Evolutionary conservation across 495 filamentous ascomycete species (phyloP).

Genomic region (Penicillium dipodomyicola): DNA sequence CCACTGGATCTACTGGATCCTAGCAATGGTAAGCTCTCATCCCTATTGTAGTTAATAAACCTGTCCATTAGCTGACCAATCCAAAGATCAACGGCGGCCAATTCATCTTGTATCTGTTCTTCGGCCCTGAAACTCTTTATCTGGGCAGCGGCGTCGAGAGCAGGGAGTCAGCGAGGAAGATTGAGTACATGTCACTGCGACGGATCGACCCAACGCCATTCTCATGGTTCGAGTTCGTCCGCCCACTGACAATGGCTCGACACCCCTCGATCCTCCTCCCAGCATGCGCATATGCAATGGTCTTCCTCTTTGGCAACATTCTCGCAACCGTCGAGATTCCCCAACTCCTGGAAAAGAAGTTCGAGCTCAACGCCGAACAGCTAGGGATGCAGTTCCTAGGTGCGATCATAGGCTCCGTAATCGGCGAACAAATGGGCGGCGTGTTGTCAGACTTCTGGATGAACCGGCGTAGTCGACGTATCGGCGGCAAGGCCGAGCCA

Average conservation of each 20-base stretch:
- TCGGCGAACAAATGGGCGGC: slow-evolving; percentile 56
- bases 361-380: slow-evolving; percentile 51
- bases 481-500: slow-evolving; percentile 33
- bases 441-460: slow-evolving; percentile 50
- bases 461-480: slow-evolving; percentile 27
- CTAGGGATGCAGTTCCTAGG: slow-evolving; percentile 53
- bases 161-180: slow-evolving; percentile 29
- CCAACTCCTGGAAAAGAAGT: slow-evolving; percentile 49
- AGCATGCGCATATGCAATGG: slow-evolving; percentile 49
- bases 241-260: slow-evolving; percentile 42
- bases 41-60: not conserved
- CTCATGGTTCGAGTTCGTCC: slow-evolving; percentile 44
- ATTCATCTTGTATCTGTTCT: slow-evolving; percentile 52
- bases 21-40: slow-evolving; percentile 39
- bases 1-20: slow-evolving; percentile 44
- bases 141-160: slow-evolving; percentile 28
- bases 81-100: slow-evolving; percentile 51
- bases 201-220: slow-evolving; percentile 52
- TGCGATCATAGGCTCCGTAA: slow-evolving; percentile 51
- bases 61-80: slow-evolving; percentile 10
- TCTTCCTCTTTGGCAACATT: slow-evolving; percentile 50
- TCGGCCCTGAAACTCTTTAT: slow-evolving; percentile 57
- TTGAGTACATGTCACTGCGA: slow-evolving; percentile 42
- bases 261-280: slow-evolving; percentile 48
- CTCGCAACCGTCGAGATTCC: slow-evolving; percentile 53